phyloP scores from a whole-genome alignment of 163 green algal species.

The Chlamydomonas reinhardtii region DNA sequence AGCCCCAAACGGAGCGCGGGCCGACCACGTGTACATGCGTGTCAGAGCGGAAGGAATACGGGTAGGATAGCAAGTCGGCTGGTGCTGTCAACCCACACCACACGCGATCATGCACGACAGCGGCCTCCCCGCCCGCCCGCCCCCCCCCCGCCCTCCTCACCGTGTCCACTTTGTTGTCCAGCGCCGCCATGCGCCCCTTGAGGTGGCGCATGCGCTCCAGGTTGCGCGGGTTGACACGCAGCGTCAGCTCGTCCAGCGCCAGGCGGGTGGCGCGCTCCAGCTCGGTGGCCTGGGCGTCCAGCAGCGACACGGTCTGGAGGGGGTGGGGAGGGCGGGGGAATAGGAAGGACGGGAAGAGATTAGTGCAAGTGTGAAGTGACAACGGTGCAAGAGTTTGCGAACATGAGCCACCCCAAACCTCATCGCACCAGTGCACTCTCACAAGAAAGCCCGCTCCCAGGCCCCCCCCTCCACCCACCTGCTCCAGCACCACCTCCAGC shows the following conservation, averaged over 20 bases:
- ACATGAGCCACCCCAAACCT: too few relatives aligned
- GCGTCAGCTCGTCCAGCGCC: slow-evolving; percentile 84
- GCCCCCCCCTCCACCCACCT: neutral
- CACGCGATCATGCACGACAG: too few relatives aligned
- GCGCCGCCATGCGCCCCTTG: slow-evolving; percentile 86
- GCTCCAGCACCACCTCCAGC: slow-evolving; percentile 48
- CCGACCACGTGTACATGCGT: neutral
- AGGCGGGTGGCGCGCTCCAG: slow-evolving; percentile 83
- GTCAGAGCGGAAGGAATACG: too few relatives aligned
- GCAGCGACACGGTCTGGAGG: slow-evolving; percentile 27
- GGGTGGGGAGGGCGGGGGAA: neutral
- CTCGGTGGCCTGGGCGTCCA: slow-evolving; percentile 68
- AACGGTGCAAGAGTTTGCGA: too few relatives aligned
- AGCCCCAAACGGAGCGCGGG: too few relatives aligned
- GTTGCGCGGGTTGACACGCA: slow-evolving; percentile 78
- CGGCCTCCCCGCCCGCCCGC: neutral
- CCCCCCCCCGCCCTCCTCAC: neutral
- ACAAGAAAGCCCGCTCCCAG: too few relatives aligned
- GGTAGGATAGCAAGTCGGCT: too few relatives aligned
- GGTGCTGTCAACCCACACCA: too few relatives aligned
- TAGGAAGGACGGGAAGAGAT: neutral
- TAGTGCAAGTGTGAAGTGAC: neutral
- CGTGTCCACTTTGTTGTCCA: slow-evolving; percentile 69
- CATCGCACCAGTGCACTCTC: too few relatives aligned
- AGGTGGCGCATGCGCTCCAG: slow-evolving; percentile 88